phyloP scores from a whole-genome alignment of 1,284 basidiomycete species.

The Boletellus dicymbophilus region DNA sequence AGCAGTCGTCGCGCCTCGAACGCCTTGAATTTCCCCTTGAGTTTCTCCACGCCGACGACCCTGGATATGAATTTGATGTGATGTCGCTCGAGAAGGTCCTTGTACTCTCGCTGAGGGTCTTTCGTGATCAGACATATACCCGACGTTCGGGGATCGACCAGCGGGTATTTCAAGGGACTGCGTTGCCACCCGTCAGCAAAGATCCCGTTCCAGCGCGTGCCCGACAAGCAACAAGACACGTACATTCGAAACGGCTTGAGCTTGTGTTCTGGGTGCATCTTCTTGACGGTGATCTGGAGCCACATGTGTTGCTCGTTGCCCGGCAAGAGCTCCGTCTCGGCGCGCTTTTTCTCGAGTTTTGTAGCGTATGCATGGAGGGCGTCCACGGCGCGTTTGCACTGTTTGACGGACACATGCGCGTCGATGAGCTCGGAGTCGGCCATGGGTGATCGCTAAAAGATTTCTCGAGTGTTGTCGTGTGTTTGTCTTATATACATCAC shows the following conservation, averaged over 20 bases:
- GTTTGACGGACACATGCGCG: conserved; percentile 66
- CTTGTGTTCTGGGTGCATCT: conserved; percentile 72
- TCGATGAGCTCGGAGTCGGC: conserved; percentile 59
- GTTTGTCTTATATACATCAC: conserved; percentile 15
- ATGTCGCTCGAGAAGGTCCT: conserved; percentile 81
- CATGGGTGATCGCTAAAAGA: conserved; percentile 37
- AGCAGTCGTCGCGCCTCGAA: conserved; percentile 89
- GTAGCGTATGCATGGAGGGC: conserved; percentile 72
- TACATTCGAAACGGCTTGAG: conserved; percentile 87
- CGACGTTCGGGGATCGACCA: conserved; percentile 79
- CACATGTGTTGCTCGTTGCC: conserved; percentile 83
- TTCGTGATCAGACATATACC: conserved; percentile 92
- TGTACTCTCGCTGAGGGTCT: conserved; percentile 95
- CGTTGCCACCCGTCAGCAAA: conserved; percentile 6
- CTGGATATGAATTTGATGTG: conserved; percentile 88
- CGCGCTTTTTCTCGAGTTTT: conserved; percentile 63
- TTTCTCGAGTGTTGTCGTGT: conserved; percentile 20
- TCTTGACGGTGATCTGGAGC: conserved; percentile 85
- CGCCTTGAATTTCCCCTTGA: conserved; percentile 86
- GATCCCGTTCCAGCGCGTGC: too few species aligned
- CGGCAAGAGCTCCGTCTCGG: conserved; percentile 78
- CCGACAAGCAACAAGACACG: too few species aligned
- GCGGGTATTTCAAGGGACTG: conserved; percentile 80
- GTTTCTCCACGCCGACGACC: conserved; percentile 69
- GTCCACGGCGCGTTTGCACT: conserved; percentile 77